Evolutionary conservation across 768 basidiomycete species (phyloP).

Genomic region (Chalciporus piperatus): DNA sequence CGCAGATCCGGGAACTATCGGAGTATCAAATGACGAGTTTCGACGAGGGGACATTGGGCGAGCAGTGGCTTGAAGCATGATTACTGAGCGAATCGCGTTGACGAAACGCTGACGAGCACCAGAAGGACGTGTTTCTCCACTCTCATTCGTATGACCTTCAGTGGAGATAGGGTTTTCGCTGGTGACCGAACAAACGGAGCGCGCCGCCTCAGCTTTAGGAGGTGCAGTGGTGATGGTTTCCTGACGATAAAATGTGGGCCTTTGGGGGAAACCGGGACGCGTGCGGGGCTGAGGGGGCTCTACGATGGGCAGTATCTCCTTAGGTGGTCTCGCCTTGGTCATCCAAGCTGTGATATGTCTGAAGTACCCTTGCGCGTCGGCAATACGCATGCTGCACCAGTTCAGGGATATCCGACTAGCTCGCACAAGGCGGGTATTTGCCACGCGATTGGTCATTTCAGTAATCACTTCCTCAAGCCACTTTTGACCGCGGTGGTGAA

Average conservation of each 20-base stretch:
- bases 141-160: conserved; percentile 30
- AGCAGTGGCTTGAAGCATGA: conserved; percentile 40
- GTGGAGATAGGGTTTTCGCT: conserved; percentile 27
- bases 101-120: conserved; percentile 37
- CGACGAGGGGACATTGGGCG: conserved; percentile 30
- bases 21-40: conserved; percentile 30
- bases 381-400: conserved; percentile 24
- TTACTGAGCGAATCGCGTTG: conserved; percentile 45
- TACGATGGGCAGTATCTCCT: conserved; percentile 22
- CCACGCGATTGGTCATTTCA: conserved; percentile 26
- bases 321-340: conserved; percentile 20
- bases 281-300: conserved; percentile 20
- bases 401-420: conserved; percentile 21
- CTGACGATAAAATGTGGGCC: conserved; percentile 16
- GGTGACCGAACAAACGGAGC: conserved; percentile 25
- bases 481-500: conserved; percentile 46
- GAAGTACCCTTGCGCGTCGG: conserved; percentile 18
- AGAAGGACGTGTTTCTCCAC: conserved; percentile 22
- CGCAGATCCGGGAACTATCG: conserved; percentile 18
- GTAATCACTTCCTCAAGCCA: conserved; percentile 48
- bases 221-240: conserved; percentile 15
- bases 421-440: conserved; percentile 26
- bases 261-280: conserved; percentile 10
- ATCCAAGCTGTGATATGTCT: conserved; percentile 25
- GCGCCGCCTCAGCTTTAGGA: conserved; percentile 21